Base-by-base conservation (phyloP, 148 eudicot species). In the Vaccinium corymbosum region DNA sequence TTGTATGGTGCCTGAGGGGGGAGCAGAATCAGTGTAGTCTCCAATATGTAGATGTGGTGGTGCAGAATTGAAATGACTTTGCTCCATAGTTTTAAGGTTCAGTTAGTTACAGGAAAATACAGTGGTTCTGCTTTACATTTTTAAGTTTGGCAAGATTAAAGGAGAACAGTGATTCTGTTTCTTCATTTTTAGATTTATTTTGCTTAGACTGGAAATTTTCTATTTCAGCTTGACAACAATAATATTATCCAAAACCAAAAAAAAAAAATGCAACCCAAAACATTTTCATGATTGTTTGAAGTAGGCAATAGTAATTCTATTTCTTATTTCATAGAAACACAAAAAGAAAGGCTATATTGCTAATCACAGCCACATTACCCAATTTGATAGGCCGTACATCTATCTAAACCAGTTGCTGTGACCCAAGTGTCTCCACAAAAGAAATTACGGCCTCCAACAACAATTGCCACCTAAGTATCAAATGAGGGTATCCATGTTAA, bases 401-500 rank as follows among this genome's bases (percentile, higher is more conserved):
- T 93, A 85, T 97, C 98, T 56, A 92, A 91, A 81, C 98, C 99
- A 85, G 99, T 95, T 71, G 94, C 84, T 77, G 89, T 89, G 42
- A 92, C 90, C 99, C 98, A 97, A 15, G 96, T 89, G 83, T 97
- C 94, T 84, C 98, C 98, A 86, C 98, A 97, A 88, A 95, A 95
- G 87, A 97, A 95, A 86, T 97, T 95, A 50, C 98, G 95, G 38
- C 98, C 99, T 76, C 99, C 99, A 89, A 97, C 89, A 86, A 94
- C 98, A 86, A 97, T 90, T 29, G 98, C 98, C 82, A 95, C 98
- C 99, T 97, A 85, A 59, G 81, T 61, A 84, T 70, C 80, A 83
- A 25, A 86, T 17, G 59, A 68, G 13, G 49, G 81, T 84, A 49
- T 17, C 48, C 32, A 55, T 79, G 61, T 80, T 50, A 29, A 46